Conservation (phyloP, 2,329 filamentous ascomycete species). For the Aspergillus bombycis region DNA sequence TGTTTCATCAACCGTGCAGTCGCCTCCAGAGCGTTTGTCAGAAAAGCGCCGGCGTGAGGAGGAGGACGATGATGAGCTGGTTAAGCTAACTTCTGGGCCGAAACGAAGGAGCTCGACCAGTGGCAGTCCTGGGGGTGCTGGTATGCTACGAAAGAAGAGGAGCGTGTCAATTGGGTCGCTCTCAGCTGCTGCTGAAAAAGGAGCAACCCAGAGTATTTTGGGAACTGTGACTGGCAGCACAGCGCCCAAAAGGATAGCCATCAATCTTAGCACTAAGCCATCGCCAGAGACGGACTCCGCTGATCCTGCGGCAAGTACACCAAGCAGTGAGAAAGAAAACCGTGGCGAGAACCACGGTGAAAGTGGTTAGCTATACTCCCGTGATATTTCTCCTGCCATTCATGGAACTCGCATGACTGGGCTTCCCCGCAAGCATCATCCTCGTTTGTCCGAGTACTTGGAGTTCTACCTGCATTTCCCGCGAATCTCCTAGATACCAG, state of each 20-base stretch:
- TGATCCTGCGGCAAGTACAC: constrained; percentile 20
- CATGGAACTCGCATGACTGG: constrained; percentile 7
- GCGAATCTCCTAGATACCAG: constrained; percentile 31
- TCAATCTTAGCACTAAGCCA: constrained; percentile 38
- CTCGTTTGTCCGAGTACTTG: constrained; percentile 15
- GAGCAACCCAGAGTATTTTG: constrained; percentile 18
- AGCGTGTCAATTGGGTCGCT: constrained; percentile 33
- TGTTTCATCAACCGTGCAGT: constrained; percentile 28
- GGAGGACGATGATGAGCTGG: constrained; percentile 91
- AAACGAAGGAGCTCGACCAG: constrained; percentile 51
- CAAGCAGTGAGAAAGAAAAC: constrained; percentile 37
- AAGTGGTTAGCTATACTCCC: constrained; percentile 20
- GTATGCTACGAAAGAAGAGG: constrained; percentile 37
- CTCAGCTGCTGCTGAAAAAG: constrained; percentile 30
- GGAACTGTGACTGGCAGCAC: constrained; percentile 20
- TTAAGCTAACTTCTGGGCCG: constrained; percentile 67
- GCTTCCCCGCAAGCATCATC: constrained; percentile 16
- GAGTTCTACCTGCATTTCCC: constrained; percentile 22
- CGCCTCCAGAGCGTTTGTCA: constrained; percentile 74
- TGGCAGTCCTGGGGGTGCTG: constrained; percentile 37
- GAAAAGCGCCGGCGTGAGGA: constrained; percentile 85
- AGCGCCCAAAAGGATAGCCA: constrained; percentile 44
- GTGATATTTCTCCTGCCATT: constrained; percentile 9
- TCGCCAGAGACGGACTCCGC: constrained; percentile 20
- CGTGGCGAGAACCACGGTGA: constrained; percentile 29